These are phyloP conservation scores for Diplocarpon mali DNA, from an alignment of 2,329 filamentous ascomycete species.

Conservation along the genomic window DNA sequence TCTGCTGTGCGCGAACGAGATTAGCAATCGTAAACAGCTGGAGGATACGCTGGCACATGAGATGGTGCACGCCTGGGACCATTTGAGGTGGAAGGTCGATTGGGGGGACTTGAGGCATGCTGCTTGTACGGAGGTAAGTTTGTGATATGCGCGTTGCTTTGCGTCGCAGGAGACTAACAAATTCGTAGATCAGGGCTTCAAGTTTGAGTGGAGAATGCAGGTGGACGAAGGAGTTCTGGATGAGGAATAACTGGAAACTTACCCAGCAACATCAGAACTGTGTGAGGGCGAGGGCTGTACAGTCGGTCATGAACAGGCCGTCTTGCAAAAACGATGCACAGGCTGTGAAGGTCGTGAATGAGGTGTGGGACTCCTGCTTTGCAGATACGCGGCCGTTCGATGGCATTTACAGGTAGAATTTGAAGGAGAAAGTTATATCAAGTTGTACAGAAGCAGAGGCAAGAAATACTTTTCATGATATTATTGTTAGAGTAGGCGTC, in stretches of 20 bases:
- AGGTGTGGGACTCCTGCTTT: constrained; percentile 99
- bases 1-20: constrained; percentile 82
- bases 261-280: constrained; percentile 92
- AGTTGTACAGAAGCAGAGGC: constrained; percentile 9
- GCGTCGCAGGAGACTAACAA: constrained; percentile 12
- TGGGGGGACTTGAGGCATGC: constrained; percentile 75
- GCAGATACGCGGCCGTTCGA: constrained; percentile 90
- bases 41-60: constrained; percentile 95
- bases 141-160: neutral
- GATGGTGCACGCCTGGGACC: constrained; percentile 96
- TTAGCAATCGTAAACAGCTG: constrained; percentile 66
- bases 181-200: constrained; percentile 69
- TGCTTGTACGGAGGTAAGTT: constrained; percentile 77
- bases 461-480: constrained; percentile 11
- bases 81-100: constrained; percentile 83
- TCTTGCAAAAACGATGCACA: constrained; percentile 77
- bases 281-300: constrained; percentile 68
- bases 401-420: constrained; percentile 70
- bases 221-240: constrained; percentile 78
- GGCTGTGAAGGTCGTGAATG: constrained; percentile 79
- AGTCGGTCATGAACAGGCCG: constrained; percentile 69
- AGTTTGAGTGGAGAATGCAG: constrained; percentile 91
- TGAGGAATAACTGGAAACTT: constrained; percentile 73
- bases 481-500: constrained; percentile 26
- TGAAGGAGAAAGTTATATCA: constrained; percentile 16